These are phyloP conservation scores for Berberis vulgaris DNA, from an alignment of 164 flowering plant species.

Conservation along the genomic window DNA sequence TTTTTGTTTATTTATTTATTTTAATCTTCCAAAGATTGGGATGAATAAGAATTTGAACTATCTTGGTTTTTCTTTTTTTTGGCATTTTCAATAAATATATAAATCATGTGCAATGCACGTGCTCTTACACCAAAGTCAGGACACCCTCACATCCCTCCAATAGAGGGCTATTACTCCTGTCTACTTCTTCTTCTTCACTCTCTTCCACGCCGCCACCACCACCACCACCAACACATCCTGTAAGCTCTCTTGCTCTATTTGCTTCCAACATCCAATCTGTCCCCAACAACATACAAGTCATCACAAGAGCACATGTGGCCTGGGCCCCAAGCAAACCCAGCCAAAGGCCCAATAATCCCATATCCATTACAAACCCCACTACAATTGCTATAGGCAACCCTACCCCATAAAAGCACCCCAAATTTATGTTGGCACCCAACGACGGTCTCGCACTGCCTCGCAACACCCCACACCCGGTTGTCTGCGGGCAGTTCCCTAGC, in stretches of 20 bases:
- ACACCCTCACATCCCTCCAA: too few relatives aligned
- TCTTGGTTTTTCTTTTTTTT: too few relatives aligned
- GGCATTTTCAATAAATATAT: too few relatives aligned
- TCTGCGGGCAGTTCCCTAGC: constrained; percentile 68
- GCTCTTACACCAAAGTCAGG: too few relatives aligned
- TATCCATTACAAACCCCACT: constrained; percentile 13
- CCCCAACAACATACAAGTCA: constrained; percentile 9
- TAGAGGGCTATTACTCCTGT: too few relatives aligned
- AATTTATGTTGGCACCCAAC: constrained; percentile 40
- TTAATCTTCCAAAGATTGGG: too few relatives aligned
- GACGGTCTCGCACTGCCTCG: constrained; percentile 61
- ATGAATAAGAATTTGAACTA: too few relatives aligned
- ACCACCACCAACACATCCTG: background rate
- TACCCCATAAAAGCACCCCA: constrained; percentile 52
- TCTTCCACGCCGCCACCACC: too few relatives aligned
- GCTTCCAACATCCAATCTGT: constrained; percentile 26
- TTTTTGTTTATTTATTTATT: too few relatives aligned
- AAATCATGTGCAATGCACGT: too few relatives aligned
- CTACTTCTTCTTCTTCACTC: too few relatives aligned
- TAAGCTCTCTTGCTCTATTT: constrained; percentile 17
- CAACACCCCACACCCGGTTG: constrained; percentile 55
- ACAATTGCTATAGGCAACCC: constrained; percentile 51
- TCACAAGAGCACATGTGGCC: constrained; percentile 14
- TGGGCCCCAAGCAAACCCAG: constrained; percentile 26
- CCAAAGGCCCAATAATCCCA: constrained; percentile 24